phyloP scores from a whole-genome alignment of 441 rosid genomes.

The Pelargonium myrrhifolium region DNA sequence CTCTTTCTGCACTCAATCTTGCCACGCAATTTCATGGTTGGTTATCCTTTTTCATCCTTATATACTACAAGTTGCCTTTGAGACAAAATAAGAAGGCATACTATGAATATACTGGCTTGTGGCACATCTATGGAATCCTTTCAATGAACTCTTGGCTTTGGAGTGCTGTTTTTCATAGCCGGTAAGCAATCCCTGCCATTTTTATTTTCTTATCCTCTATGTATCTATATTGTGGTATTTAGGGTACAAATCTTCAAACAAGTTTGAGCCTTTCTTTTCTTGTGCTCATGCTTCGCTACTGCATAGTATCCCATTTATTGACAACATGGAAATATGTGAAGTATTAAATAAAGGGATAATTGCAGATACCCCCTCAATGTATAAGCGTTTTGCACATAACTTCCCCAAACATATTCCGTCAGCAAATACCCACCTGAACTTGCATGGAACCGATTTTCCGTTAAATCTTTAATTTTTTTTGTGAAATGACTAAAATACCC shows the following conservation, averaged over 20 bases:
- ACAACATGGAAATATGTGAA: not conserved
- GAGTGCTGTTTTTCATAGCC: conserved; percentile 78
- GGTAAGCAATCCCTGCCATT: conserved; percentile 30
- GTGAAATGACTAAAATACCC: too few relatives aligned
- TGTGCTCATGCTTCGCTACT: not conserved
- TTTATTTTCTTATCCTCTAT: too few relatives aligned
- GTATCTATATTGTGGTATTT: not conserved
- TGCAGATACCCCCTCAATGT: too few relatives aligned
- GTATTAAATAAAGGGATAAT: not conserved
- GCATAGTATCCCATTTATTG: not conserved
- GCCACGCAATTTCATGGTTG: conserved; percentile 63
- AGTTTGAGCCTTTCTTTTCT: not conserved
- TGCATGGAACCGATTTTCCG: too few relatives aligned
- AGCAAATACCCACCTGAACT: too few relatives aligned
- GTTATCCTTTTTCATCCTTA: conserved; percentile 57
- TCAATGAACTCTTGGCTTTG: conserved; percentile 89
- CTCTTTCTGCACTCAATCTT: conserved; percentile 50
- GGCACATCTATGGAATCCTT: conserved; percentile 68
- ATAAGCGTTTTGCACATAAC: too few relatives aligned
- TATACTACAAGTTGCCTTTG: conserved; percentile 38
- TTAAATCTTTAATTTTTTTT: too few relatives aligned
- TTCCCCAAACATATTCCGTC: too few relatives aligned
- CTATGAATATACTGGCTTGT: conserved; percentile 63
- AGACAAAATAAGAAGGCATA: conserved; percentile 33
- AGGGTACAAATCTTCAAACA: not conserved